Conservation (phyloP, 805 yeast genomes). For the Starmerella sirachaensis region DNA sequence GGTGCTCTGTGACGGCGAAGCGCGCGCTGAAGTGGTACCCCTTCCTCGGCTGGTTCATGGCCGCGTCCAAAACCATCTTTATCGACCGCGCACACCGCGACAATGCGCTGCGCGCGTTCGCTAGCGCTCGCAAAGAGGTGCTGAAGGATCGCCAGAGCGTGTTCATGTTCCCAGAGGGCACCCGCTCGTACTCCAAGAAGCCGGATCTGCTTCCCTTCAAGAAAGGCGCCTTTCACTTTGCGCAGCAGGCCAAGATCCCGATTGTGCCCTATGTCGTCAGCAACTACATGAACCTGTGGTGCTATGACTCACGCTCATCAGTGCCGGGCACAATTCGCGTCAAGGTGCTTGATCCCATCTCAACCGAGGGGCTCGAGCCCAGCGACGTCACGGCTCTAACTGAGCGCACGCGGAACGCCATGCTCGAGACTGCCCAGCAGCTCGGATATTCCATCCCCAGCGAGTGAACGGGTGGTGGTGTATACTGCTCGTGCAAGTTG, state of each 20-base stretch:
- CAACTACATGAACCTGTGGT: constrained; percentile 67
- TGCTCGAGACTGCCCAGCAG: constrained; percentile 34
- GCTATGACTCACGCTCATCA: constrained; percentile 49
- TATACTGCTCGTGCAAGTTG: no score
- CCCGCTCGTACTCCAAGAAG: constrained; percentile 64
- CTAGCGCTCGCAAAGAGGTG: constrained; percentile 51
- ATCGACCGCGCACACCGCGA: constrained; percentile 69
- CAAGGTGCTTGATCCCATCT: constrained; percentile 70
- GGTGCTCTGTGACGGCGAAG: constrained; percentile 88
- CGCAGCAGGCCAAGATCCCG: constrained; percentile 84
- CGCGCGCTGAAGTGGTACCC: constrained; percentile 74
- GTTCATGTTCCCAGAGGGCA: constrained; percentile 95
- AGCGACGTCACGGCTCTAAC: constrained; percentile 59
- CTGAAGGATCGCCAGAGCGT: constrained; percentile 56
- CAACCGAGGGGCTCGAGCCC: constrained; percentile 54
- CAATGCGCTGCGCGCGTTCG: constrained; percentile 64
- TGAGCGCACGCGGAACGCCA: constrained; percentile 42
- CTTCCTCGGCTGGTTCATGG: constrained; percentile 94
- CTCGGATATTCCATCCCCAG: constrained; percentile 25
- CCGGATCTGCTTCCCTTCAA: constrained; percentile 77
- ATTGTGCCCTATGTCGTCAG: constrained; percentile 79
- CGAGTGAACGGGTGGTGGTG: no score
- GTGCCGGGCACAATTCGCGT: constrained; percentile 62
- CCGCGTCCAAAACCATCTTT: constrained; percentile 79
- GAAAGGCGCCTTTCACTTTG: constrained; percentile 96